Base-by-base conservation (phyloP, 1,139 yeast genomes). In the Scheffersomyces parashehatae region DNA sequence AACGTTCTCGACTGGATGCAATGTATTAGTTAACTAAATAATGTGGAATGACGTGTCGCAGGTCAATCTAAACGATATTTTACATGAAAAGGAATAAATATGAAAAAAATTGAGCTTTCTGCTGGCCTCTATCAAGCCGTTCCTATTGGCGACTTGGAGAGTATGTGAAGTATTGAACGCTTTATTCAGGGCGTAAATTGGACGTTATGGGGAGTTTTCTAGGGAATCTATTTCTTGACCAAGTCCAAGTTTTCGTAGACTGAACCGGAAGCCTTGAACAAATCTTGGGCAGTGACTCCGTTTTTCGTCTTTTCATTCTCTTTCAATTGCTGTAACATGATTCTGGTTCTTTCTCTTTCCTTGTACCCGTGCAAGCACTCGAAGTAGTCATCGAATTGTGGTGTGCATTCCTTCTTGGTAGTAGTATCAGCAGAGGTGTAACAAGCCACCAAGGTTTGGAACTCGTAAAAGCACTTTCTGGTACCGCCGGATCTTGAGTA, bases 401-500 rank as follows among this genome's bases (percentile, higher is more conserved):
- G 79, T 30, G 67, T 64, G 55, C 79, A 74, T 54, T 66, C 72
- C 58, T 71, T 73, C 49, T 67, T 70, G 46, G 68, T 45, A 34
- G 62, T 58, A 37, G 78, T 74, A 42, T 73, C 79, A 12, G 77
- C 78, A 12, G 77, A 68, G 3, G 79, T 73, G 64, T 66, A 70
- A 55, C 79, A 74, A 16, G 75, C 74, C 44, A 67, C 68, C 48
- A 73, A 65, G 14, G 74, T 64, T 59, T 74, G 79, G 62, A 73
- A 74, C 53, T 74, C 79, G 58, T 73, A 74, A 57, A 73, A 74
- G 55, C 79, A 74, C 64, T 64, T 73, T 64, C 78, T 72, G 50
- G 79, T 74, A 45, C 78, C 79, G 33, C 79, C 79, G 31, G 69
- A 60, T 68, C 79, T 72, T 39, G 78, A 72, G 54, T 73, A 71